A percentile compares a stretch with the other conserved stretches of the same genome.
Evolutionary conservation across 306 rosid species (phyloP).

Genomic region (Rubus idaeus): DNA sequence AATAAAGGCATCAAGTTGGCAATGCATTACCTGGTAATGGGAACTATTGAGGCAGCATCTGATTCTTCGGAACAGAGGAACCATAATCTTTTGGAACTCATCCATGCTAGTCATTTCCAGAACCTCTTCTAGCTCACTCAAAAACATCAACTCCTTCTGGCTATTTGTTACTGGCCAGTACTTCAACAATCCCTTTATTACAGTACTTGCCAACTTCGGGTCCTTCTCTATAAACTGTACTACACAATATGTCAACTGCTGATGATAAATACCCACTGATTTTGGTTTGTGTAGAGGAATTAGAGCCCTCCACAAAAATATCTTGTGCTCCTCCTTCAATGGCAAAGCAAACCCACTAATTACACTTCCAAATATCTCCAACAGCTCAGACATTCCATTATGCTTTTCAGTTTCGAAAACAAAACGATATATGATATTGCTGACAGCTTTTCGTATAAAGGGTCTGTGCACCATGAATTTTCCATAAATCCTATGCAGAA

Average conservation of each 20-base stretch:
- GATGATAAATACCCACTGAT: constrained; percentile 91
- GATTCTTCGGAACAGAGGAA: constrained; percentile 71
- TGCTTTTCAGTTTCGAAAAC: constrained; percentile 90
- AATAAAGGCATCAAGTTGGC: background rate
- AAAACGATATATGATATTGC: constrained; percentile 82
- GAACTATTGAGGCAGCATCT: constrained; percentile 77
- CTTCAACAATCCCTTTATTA: constrained; percentile 83
- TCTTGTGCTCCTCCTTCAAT: constrained; percentile 93
- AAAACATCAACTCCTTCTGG: constrained; percentile 97
- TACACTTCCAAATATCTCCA: constrained; percentile 97
- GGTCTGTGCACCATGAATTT: constrained; percentile 97
- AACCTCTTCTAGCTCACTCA: constrained; percentile 94
- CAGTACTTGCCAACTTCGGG: constrained; percentile 74
- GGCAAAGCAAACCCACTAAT: constrained; percentile 97
- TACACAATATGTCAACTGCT: constrained; percentile 85
- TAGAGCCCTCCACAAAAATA: constrained; percentile 80
- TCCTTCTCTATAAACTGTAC: constrained; percentile 94
- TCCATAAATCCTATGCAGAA: constrained; percentile 90
- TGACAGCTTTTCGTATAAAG: constrained; percentile 78
- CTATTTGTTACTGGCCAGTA: constrained; percentile 96
- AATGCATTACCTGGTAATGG: constrained; percentile 80
- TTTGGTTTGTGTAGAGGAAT: constrained; percentile 96
- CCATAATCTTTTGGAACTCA: constrained; percentile 86
- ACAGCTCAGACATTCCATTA: constrained; percentile 89
- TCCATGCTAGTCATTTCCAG: constrained; percentile 85